Evolutionary conservation across 208 protist species (phyloP).

Genomic region (Wallacemonas rigidus): DNA sequence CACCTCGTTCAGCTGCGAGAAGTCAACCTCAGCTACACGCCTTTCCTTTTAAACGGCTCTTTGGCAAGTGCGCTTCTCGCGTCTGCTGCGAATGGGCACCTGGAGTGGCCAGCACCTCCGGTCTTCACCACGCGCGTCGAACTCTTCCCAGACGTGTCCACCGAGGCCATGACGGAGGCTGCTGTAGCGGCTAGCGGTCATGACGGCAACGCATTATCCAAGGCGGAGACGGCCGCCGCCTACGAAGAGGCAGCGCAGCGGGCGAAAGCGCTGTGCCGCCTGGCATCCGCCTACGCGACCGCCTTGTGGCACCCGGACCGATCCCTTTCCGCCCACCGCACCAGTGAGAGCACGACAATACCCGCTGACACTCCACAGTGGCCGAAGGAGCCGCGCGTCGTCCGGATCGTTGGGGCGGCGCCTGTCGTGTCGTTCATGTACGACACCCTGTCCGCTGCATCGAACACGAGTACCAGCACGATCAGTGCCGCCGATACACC

Average conservation of each 20-base stretch:
- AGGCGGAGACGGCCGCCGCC: constrained; percentile 2
- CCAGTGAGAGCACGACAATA: no score
- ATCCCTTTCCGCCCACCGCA: background rate
- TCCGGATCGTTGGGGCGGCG: constrained; percentile 1
- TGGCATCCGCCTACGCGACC: constrained; percentile 9
- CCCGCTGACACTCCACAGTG: background rate
- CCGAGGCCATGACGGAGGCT: background rate
- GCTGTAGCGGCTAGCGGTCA: background rate
- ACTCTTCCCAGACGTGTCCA: constrained; percentile 7
- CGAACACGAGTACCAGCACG: no score
- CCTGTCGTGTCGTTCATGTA: background rate
- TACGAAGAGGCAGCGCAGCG: background rate
- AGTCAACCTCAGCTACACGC: constrained; percentile 33
- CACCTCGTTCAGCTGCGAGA: constrained; percentile 20
- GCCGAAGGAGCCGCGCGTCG: background rate
- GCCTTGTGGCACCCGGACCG: constrained; percentile 6
- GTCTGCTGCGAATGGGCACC: background rate
- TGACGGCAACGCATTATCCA: background rate
- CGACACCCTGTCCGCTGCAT: background rate
- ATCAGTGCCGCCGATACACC: no score
- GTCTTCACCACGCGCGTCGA: constrained; percentile 2
- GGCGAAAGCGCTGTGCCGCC: background rate
- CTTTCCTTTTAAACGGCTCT: constrained; percentile 37
- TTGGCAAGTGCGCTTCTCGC: constrained; percentile 20
- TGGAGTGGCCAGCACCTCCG: constrained; percentile 8